Base-by-base conservation (phyloP, 441 rosid genomes). In the Eutrema salsugineum region DNA sequence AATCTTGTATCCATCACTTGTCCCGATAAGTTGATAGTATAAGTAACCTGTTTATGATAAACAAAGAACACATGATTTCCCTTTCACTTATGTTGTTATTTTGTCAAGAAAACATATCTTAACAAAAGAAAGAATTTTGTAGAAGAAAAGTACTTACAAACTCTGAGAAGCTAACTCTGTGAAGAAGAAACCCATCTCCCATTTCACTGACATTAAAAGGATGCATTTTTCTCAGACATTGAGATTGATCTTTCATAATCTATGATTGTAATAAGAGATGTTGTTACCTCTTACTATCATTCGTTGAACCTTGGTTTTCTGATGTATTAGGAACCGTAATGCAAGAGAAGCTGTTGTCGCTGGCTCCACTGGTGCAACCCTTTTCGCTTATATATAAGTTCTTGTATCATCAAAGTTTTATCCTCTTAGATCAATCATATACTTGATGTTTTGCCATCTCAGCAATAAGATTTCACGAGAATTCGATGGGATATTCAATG, bases 101-200 rank as follows among this genome's bases (percentile, higher is more conserved):
- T 16, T 53, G 46, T 73, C 44, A 11, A 35, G 8, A n/a, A 30
- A 39, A 40, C 42, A 27, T 27, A 27, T 51, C 61, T 64, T 47
- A 28, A 11, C 47, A 40, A 17, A 50, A 68, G 60, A 27, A 27
- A 1, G 8, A 65, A 68, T 20, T n/a, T 36, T 11, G 17, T 1
- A 30, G 6, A 17, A 40, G 55, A 14, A 15, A 55, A 60, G 49
- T 70, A 76, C 97, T 72, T 79, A 86, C 96, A 78, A 92, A 82
- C 73, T 86, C 90, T 20, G 79, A 72, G 24, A 81, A 68, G 79
- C 79, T 70, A 65, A 88, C 84, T 83, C 88, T 83, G 58, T 90
- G 96, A 38, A 92, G 93, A 80, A 92, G 94, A 81, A 90, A 86
- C 32, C 95, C 91, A 73, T 84, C 80, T 30, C 56, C 83, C 73